These are phyloP conservation scores for Albophoma yamanashiensis DNA, from an alignment of 2,329 filamentous ascomycete genomes.

Conservation along the genomic window DNA sequence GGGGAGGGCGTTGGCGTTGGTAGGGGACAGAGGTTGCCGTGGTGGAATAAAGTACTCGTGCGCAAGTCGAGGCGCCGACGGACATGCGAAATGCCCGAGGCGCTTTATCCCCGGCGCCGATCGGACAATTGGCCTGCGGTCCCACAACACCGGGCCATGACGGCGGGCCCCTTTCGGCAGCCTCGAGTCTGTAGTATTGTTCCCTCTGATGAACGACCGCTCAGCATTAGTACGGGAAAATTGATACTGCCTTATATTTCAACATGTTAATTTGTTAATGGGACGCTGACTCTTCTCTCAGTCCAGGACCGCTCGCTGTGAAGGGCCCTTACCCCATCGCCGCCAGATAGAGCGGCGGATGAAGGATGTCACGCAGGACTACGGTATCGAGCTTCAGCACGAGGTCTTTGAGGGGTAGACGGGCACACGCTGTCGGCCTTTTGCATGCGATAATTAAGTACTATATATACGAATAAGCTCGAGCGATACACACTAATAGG, in stretches of 20 bases:
- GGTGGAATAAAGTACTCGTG: background rate
- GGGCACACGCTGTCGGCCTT: no score
- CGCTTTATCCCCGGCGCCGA: background rate
- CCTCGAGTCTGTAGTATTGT: no score
- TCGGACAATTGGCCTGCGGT: background rate
- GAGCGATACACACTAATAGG: background rate
- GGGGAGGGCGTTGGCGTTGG: background rate
- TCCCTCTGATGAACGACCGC: no score
- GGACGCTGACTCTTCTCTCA: no score
- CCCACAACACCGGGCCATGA: background rate
- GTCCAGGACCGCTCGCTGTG: no score
- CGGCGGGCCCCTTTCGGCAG: background rate
- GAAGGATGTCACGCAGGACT: constrained; percentile 78
- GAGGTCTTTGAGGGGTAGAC: constrained; percentile 72
- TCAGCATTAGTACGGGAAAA: no score
- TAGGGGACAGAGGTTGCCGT: background rate
- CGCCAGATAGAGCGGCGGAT: constrained; percentile 82
- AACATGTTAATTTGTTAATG: no score
- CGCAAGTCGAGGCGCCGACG: background rate
- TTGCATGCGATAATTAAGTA: background rate
- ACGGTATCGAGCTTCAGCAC: constrained; percentile 84
- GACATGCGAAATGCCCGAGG: background rate
- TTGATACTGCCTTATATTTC: no score
- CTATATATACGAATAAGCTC: background rate
- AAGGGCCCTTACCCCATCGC: no score